These are phyloP conservation scores for Aspergillus japonicus DNA, from an alignment of 2,329 filamentous ascomycete species.

Conservation along the genomic window DNA sequence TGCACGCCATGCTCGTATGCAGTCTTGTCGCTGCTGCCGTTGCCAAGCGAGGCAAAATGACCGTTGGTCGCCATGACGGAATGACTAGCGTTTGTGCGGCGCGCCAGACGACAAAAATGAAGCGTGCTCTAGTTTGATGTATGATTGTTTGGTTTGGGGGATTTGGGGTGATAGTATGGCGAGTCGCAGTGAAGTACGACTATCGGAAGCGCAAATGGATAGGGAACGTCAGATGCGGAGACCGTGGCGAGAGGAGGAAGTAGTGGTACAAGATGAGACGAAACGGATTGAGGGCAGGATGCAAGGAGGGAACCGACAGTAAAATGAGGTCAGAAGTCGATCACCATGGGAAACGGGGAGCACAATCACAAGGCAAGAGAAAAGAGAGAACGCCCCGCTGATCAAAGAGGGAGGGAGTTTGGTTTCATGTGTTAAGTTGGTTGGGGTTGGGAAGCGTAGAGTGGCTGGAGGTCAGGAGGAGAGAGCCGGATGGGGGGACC, in stretches of 20 bases:
- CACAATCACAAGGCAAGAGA: conserved; percentile 15
- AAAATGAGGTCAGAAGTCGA: conserved; percentile 13
- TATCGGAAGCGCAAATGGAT: conserved; percentile 3
- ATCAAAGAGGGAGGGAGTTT: neutral
- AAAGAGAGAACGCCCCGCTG: neutral
- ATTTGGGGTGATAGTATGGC: neutral
- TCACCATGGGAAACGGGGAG: conserved; percentile 6
- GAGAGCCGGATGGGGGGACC: conserved; percentile 9
- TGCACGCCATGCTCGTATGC: conserved; percentile 89
- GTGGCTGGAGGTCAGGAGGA: conserved; percentile 4
- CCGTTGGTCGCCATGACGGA: conserved; percentile 45
- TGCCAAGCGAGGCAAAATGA: conserved; percentile 46
- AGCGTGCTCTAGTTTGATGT: neutral
- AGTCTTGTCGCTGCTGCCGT: conserved; percentile 36
- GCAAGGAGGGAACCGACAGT: conserved; percentile 8
- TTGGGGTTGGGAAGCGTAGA: neutral
- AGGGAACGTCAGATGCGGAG: conserved; percentile 18
- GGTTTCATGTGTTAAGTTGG: neutral
- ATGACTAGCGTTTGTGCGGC: conserved; percentile 5
- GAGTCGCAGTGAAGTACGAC: neutral
- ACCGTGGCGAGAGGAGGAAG: conserved; percentile 9
- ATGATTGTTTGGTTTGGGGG: neutral
- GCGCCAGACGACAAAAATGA: neutral
- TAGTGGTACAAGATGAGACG: conserved; percentile 5
- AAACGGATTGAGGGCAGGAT: conserved; percentile 8